Evolutionary conservation across 108 stramenopile genomes (phyloP).

Genomic region (Cyclotella sp.): DNA sequence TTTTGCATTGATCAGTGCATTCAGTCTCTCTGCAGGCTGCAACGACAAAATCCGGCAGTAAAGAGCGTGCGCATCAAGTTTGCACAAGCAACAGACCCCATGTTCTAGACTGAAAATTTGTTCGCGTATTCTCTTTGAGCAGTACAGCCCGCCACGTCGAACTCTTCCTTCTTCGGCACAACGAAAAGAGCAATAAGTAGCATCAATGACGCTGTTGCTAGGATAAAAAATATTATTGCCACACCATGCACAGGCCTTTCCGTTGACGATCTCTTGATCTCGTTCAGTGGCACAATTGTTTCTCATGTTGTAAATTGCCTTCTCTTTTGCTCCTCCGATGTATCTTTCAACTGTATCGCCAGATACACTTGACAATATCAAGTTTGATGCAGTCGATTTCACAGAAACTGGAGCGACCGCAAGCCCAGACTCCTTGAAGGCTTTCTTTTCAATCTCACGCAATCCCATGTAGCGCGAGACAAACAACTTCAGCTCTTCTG

Average conservation of each 20-base stretch:
- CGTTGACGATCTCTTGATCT: conserved; percentile 55
- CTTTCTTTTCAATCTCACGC: conserved; percentile 66
- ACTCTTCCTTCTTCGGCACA: conserved; percentile 74
- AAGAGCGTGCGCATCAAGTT: conserved; percentile 61
- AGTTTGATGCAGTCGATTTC: conserved; percentile 36
- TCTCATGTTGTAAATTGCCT: conserved; percentile 51
- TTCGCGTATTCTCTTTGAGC: conserved; percentile 54
- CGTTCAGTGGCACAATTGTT: conserved; percentile 49
- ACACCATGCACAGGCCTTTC: conserved; percentile 69
- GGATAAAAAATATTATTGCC: conserved; percentile 23
- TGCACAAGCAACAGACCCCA: conserved; percentile 56
- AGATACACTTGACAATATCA: conserved; percentile 29
- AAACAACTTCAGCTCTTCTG: conserved; percentile 57
- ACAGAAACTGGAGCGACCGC: conserved; percentile 47
- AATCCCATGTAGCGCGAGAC: conserved; percentile 53
- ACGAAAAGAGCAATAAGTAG: conserved; percentile 65
- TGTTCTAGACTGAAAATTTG: conserved; percentile 69
- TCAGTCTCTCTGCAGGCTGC: conserved; percentile 76
- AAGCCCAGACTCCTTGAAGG: conserved; percentile 53
- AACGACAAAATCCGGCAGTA: conserved; percentile 60
- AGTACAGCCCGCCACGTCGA: conserved; percentile 63
- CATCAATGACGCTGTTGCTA: conserved; percentile 22
- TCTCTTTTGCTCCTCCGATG: conserved; percentile 71
- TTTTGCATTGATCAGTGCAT: conserved; percentile 63
- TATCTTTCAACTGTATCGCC: conserved; percentile 55